Evolutionary conservation across 495 filamentous ascomycete genomes (phyloP).

Genomic region (Elasticomyces elasticus): DNA sequence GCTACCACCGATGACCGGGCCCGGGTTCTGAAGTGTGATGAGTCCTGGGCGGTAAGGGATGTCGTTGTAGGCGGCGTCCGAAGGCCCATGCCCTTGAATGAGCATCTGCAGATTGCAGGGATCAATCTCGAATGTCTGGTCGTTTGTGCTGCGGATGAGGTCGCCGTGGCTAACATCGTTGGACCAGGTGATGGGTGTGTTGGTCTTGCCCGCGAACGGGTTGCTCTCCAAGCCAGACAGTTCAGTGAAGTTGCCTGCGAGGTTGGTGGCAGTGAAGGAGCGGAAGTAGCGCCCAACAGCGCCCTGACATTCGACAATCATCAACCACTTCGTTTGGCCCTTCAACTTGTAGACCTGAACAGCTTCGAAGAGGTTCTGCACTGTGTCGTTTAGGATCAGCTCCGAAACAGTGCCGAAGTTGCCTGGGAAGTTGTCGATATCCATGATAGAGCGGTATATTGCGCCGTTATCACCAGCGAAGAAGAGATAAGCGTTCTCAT

Average conservation of each 20-base stretch:
- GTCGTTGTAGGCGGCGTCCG: constrained; percentile 4
- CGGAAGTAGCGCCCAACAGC: constrained; percentile 52
- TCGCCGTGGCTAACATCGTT: constrained; percentile 56
- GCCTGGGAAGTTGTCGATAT: constrained; percentile 49
- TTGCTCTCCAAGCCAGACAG: constrained; percentile 41
- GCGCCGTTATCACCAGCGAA: constrained; percentile 55
- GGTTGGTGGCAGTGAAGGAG: constrained; percentile 47
- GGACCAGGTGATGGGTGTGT: constrained; percentile 52
- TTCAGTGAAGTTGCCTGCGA: constrained; percentile 44
- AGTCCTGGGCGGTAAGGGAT: neutral
- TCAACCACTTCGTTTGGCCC: constrained; percentile 45
- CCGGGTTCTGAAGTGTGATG: constrained; percentile 1
- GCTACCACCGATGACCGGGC: neutral
- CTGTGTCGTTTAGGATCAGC: constrained; percentile 40
- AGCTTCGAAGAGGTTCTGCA: constrained; percentile 51
- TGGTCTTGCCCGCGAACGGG: constrained; percentile 54
- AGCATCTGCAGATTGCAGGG: constrained; percentile 18
- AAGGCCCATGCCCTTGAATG: constrained; percentile 4
- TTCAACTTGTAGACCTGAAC: constrained; percentile 52
- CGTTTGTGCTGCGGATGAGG: constrained; percentile 42
- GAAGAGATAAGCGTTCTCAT: constrained; percentile 50
- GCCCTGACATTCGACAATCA: constrained; percentile 55
- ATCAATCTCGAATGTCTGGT: constrained; percentile 43
- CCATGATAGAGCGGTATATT: constrained; percentile 52
- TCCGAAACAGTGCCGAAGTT: constrained; percentile 43